Conservation (phyloP, 73 alveolate genomes). For the Diophrys sp. region DNA sequence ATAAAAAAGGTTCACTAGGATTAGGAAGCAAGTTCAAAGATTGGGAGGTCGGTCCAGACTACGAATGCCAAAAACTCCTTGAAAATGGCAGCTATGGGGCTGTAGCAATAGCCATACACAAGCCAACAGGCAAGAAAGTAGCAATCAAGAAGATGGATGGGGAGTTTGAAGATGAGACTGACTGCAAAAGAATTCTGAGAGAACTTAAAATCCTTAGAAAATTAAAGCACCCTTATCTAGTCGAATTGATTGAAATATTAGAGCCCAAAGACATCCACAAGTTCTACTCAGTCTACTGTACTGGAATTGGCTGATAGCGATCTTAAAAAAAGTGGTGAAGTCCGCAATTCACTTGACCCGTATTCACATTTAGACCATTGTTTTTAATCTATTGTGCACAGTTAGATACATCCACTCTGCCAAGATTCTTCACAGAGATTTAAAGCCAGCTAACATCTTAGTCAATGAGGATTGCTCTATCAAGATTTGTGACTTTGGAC, state of each 20-base stretch:
- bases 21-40: slow-evolving; percentile 1
- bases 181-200: slow-evolving; percentile 78
- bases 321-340: slow-evolving; percentile 69
- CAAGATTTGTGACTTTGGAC: slow-evolving; percentile 93
- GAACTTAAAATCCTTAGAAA: slow-evolving; percentile 67
- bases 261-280: slow-evolving; percentile 61
- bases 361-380: slow-evolving; percentile 68
- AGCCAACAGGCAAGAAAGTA: slow-evolving; percentile 77
- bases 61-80: slow-evolving; percentile 62
- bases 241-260: slow-evolving; percentile 68
- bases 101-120: slow-evolving; percentile 83
- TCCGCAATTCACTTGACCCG: slow-evolving; percentile 74
- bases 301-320: slow-evolving; percentile 70
- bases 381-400: slow-evolving; percentile 80
- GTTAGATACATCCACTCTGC: slow-evolving; percentile 84
- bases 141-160: slow-evolving; percentile 84
- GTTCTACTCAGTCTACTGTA: slow-evolving; percentile 64
- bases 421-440: slow-evolving; percentile 90
- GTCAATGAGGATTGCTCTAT: slow-evolving; percentile 89
- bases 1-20: no score
- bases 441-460: slow-evolving; percentile 93
- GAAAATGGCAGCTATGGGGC: slow-evolving; percentile 92
- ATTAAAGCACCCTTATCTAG: slow-evolving; percentile 79
- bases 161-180: slow-evolving; percentile 78
- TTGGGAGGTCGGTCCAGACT: slow-evolving; percentile 13